A percentile compares a stretch with the other conserved stretches of the same genome.
Evolutionary conservation across 495 filamentous ascomycete genomes (phyloP).

Genomic region (Pyronema domesticum): DNA sequence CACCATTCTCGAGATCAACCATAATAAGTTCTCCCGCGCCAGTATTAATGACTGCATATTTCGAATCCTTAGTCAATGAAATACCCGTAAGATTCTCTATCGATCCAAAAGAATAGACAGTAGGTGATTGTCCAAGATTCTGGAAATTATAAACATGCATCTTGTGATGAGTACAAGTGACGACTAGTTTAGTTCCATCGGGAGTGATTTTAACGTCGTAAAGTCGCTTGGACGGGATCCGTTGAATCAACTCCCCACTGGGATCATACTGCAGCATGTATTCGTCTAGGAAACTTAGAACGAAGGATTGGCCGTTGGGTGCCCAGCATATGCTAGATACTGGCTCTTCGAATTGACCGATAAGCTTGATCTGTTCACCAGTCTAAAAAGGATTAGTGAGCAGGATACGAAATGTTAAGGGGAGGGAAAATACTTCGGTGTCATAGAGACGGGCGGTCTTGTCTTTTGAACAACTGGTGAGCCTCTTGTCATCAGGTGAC

Average conservation of each 20-base stretch:
- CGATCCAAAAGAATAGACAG: no score
- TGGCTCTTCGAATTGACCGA: conserved; percentile 50
- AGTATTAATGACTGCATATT: conserved; percentile 66
- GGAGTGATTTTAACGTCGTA: conserved; percentile 67
- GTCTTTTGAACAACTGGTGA: conserved; percentile 68
- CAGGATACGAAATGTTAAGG: no score
- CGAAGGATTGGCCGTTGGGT: conserved; percentile 55
- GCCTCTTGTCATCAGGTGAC: conserved; percentile 75
- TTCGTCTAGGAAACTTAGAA: conserved; percentile 63
- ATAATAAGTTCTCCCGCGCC: conserved; percentile 54
- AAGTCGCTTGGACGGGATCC: conserved; percentile 53
- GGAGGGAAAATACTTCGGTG: conserved; percentile 36
- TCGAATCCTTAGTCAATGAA: conserved; percentile 46
- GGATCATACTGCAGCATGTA: conserved; percentile 47
- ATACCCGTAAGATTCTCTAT: background rate
- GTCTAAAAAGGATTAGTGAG: no score
- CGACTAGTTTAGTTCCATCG: conserved; percentile 60
- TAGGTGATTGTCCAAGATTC: background rate
- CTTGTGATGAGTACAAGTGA: conserved; percentile 48
- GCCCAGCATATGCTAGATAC: conserved; percentile 80
- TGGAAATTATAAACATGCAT: conserved; percentile 69
- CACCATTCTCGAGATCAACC: conserved; percentile 55
- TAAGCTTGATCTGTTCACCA: conserved; percentile 27
- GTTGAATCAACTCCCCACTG: conserved; percentile 38
- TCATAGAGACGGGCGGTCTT: conserved; percentile 64